These are phyloP conservation scores for Metschnikowia reukaufii DNA, from an alignment of 805 yeast species.

Conservation along the genomic window DNA sequence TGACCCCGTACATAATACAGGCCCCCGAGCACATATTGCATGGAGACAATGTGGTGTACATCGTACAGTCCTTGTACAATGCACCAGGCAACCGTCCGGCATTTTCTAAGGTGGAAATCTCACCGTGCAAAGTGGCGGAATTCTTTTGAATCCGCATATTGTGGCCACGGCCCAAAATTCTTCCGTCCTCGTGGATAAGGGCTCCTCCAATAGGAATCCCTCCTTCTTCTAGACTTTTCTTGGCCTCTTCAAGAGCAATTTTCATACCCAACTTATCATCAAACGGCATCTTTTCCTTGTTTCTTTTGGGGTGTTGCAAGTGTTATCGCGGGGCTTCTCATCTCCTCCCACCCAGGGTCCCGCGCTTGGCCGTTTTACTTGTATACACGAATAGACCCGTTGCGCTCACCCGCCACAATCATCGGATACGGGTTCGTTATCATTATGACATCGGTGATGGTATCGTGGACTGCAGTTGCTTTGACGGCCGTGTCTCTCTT, in stretches of 20 bases:
- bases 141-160: constrained; percentile 84
- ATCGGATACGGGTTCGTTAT: constrained; percentile 54
- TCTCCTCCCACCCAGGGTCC: constrained; percentile 3
- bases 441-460: constrained; percentile 48
- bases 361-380: constrained; percentile 26
- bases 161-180: constrained; percentile 84
- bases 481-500: not conserved
- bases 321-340: not conserved
- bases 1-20: constrained; percentile 81
- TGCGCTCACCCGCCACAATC: constrained; percentile 64
- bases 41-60: constrained; percentile 91
- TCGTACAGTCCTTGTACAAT: constrained; percentile 78
- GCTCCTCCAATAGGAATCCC: constrained; percentile 90
- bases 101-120: constrained; percentile 82
- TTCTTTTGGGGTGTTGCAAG: not conserved
- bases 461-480: constrained; percentile 43
- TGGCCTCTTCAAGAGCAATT: constrained; percentile 73
- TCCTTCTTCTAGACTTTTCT: constrained; percentile 69
- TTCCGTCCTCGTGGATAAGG: constrained; percentile 71
- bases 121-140: constrained; percentile 88
- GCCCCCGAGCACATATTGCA: constrained; percentile 97
- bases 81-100: constrained; percentile 86
- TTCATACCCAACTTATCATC: constrained; percentile 67
- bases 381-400: constrained; percentile 64
- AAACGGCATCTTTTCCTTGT: constrained; percentile 40